Percentiles rank a stretch among this genome's conserved stretches.
These are phyloP conservation scores for Malbranchea zuffiana DNA, from an alignment of 2,329 filamentous ascomycete genomes.

Conservation along the genomic window DNA sequence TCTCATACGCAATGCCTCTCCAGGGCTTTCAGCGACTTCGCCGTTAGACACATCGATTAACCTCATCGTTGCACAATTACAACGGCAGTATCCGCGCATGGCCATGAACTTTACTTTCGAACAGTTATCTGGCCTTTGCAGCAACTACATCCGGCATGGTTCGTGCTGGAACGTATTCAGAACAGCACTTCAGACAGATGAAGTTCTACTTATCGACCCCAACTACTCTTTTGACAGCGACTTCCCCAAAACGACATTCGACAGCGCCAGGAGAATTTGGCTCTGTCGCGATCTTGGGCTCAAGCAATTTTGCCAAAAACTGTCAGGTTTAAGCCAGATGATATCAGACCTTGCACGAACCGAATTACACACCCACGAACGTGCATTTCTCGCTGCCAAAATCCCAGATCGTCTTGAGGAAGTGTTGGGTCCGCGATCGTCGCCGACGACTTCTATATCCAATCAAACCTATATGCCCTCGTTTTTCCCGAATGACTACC, in stretches of 20 bases:
- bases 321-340: constrained; percentile 16
- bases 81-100: constrained; percentile 13
- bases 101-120: constrained; percentile 13
- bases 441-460: neutral
- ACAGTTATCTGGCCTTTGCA: constrained; percentile 13
- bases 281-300: constrained; percentile 14
- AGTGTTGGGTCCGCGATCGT: constrained; percentile 13
- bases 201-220: constrained; percentile 16
- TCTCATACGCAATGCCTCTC: constrained; percentile 12
- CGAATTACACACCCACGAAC: constrained; percentile 11
- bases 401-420: constrained; percentile 16
- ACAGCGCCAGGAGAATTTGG: constrained; percentile 15
- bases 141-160: constrained; percentile 15
- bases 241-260: constrained; percentile 15
- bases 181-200: constrained; percentile 13
- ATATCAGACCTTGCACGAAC: constrained; percentile 15
- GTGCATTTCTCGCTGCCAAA: constrained; percentile 14
- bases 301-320: constrained; percentile 16
- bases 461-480: constrained; percentile 7
- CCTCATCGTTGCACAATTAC: constrained; percentile 13
- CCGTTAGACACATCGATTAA: constrained; percentile 11
- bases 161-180: constrained; percentile 15
- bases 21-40: constrained; percentile 2
- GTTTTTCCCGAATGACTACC: constrained; percentile 5
- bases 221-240: constrained; percentile 15